These are phyloP conservation scores for Aureobasidium sp. DNA, from an alignment of 2,329 filamentous ascomycete genomes.

Conservation along the genomic window DNA sequence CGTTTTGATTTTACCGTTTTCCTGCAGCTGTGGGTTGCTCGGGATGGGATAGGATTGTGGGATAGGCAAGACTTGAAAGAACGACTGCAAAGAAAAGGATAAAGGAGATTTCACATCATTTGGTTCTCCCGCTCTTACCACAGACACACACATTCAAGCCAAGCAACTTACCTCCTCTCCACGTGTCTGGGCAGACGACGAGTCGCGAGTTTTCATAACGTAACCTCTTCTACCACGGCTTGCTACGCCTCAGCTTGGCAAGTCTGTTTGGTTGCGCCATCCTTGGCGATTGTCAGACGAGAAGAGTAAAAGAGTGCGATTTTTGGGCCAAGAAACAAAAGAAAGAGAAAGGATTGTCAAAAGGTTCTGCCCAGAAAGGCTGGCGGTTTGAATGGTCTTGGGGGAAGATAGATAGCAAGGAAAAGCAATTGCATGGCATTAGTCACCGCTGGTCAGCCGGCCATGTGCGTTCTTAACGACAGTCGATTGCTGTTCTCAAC, in stretches of 20 bases:
- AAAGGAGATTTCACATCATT: neutral
- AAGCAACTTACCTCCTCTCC: neutral
- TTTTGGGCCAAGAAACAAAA: constrained; percentile 3
- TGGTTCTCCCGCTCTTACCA: neutral
- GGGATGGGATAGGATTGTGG: neutral
- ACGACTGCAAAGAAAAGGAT: neutral
- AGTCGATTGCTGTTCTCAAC: neutral
- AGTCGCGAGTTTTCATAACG: constrained; percentile 10
- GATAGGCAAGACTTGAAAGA: neutral
- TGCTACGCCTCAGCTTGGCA: neutral
- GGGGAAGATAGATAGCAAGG: neutral
- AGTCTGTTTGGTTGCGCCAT: neutral
- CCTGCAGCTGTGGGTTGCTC: neutral
- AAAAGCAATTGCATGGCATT: neutral
- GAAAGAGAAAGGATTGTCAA: neutral
- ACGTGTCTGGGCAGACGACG: neutral
- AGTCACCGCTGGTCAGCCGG: neutral
- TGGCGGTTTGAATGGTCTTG: neutral
- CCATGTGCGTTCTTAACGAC: neutral
- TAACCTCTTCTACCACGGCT: neutral
- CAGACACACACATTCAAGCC: neutral
- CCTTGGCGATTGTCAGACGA: constrained; percentile 2
- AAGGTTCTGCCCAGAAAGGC: too few species aligned
- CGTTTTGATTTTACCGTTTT: constrained; percentile 8
- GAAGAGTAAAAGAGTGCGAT: constrained; percentile 3